A percentile compares a stretch with the other conserved stretches of the same genome.
phyloP scores from a whole-genome alignment of 208 protist genomes.

The Jaenimonas drosophilae region DNA sequence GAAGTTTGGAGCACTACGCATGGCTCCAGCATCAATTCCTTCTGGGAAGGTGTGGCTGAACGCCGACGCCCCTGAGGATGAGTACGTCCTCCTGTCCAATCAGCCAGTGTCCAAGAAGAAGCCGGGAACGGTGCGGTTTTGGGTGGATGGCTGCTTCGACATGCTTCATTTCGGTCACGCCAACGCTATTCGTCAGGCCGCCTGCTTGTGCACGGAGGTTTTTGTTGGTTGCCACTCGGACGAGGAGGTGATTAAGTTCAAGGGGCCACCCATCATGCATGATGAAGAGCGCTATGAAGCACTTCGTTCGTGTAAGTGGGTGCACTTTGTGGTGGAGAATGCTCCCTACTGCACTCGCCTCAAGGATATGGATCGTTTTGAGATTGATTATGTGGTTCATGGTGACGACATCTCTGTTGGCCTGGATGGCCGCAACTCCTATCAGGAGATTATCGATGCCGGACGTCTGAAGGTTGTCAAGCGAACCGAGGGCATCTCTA shows the following conservation, averaged over 20 bases:
- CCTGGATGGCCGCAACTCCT: conserved; percentile 91
- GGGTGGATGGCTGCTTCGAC: conserved; percentile 89
- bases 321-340: conserved; percentile 94
- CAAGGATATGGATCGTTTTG: conserved; percentile 88
- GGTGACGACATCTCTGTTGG: conserved; percentile 97
- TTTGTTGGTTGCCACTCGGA: conserved; percentile 96
- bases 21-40: too few relatives aligned
- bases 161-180: conserved; percentile 89
- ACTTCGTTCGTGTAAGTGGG: conserved; percentile 97
- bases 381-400: conserved; percentile 95
- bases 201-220: conserved; percentile 88
- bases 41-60: conserved; percentile 71
- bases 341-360: conserved; percentile 91
- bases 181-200: conserved; percentile 83
- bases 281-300: conserved; percentile 92
- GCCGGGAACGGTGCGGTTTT: conserved; percentile 61
- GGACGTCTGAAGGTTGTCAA: conserved; percentile 88
- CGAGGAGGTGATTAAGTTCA: conserved; percentile 93
- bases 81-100: conserved; percentile 49
- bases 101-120: conserved; percentile 42
- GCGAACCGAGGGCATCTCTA: conserved; percentile 95
- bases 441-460: conserved; percentile 91
- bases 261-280: conserved; percentile 96
- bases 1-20: too few relatives aligned
- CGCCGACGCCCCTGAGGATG: conserved; percentile 39